Percentiles rank a stretch among this genome's conserved stretches.
These are phyloP conservation scores for Schizosaccharomyces osmophilus DNA, from an alignment of 805 yeast species.

Conservation along the genomic window DNA sequence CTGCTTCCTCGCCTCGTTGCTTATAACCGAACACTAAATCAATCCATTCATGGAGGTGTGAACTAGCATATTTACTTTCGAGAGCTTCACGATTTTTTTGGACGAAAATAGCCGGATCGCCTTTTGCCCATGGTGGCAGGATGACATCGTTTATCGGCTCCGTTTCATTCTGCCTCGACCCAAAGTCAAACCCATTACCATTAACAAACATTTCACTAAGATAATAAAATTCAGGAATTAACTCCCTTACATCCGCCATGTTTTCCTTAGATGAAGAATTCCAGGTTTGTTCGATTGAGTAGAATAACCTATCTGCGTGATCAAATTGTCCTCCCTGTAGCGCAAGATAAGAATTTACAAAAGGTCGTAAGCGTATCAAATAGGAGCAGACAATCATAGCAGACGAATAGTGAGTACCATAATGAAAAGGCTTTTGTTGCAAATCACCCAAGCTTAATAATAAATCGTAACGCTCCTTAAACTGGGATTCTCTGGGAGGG, in stretches of 20 bases:
- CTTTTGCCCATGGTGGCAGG: slow-evolving; percentile 66
- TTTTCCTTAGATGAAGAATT: slow-evolving; percentile 50
- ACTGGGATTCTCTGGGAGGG: slow-evolving; percentile 30
- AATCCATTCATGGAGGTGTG: slow-evolving; percentile 59
- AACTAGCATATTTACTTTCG: slow-evolving; percentile 60
- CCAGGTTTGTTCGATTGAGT: slow-evolving; percentile 61
- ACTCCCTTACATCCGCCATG: slow-evolving; percentile 69
- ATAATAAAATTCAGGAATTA: slow-evolving; percentile 67
- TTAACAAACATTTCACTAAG: slow-evolving; percentile 57
- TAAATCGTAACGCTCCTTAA: slow-evolving; percentile 50
- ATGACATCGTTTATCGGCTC: slow-evolving; percentile 31
- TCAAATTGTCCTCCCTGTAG: slow-evolving; percentile 78
- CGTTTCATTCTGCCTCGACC: slow-evolving; percentile 35
- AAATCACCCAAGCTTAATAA: slow-evolving; percentile 34
- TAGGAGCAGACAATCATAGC: slow-evolving; percentile 81
- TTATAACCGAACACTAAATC: slow-evolving; percentile 63
- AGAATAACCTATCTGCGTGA: slow-evolving; percentile 62
- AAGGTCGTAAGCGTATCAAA: slow-evolving; percentile 53
- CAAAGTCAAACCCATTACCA: slow-evolving; percentile 43
- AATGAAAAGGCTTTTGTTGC: slow-evolving; percentile 55
- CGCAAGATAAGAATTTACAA: slow-evolving; percentile 50
- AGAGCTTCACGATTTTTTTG: slow-evolving; percentile 58
- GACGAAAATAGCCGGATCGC: slow-evolving; percentile 50
- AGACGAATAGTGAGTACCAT: slow-evolving; percentile 81
- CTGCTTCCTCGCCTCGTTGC: slow-evolving; percentile 50